Evolutionary conservation across 768 basidiomycete species (phyloP), one percentile per base, ranked within the genome.

Genomic region (Leucocoprinus leucothites): DNA sequence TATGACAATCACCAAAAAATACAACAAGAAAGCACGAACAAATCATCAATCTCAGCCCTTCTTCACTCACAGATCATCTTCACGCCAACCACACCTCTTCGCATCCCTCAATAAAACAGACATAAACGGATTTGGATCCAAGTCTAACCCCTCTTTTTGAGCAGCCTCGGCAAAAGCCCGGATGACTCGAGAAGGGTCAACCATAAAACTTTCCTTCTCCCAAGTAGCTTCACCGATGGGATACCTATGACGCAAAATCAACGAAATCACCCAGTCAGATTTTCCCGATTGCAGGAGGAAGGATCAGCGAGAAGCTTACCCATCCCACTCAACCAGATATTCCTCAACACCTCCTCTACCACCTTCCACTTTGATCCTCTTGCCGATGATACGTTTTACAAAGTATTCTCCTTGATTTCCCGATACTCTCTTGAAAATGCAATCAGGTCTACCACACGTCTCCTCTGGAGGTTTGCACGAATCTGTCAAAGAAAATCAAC

Each of bases 321-420:
- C 70, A 28, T 72, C 71, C 73, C 73, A 74, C 57, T 69, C 70
- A 3, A 74, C 64, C 11, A 74, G 64, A 67, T 70, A 57, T 48
- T 44, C 50, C 56, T 45, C 61, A 58, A 56, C 52, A 36, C 48
- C 56, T 28, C 61, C 61, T 19, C 43, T 31, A n/a, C 64, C 61
- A 26, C 64, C 44, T 35, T 60, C 51, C 24, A 61, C 56, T 18
- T 61, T 61, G 9, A 58, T 56, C 41, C 53, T 58, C 42, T 68
- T 64, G 7, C 73, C 73, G 22, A 72, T 56, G 26, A 74, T 66
- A 1, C 64, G 59, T 16, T 67, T 62, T n/a, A 74, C 71, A 45
- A 70, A 72, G 48, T 31, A 73, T 41, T 57, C 57, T 8, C 56
- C 54, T 5, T 48, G 25, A 31, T 24, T 35, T n/a, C 22, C 42